These are phyloP conservation scores for Mariannaea elegans DNA, from an alignment of 2,329 filamentous ascomycete genomes.

Conservation along the genomic window DNA sequence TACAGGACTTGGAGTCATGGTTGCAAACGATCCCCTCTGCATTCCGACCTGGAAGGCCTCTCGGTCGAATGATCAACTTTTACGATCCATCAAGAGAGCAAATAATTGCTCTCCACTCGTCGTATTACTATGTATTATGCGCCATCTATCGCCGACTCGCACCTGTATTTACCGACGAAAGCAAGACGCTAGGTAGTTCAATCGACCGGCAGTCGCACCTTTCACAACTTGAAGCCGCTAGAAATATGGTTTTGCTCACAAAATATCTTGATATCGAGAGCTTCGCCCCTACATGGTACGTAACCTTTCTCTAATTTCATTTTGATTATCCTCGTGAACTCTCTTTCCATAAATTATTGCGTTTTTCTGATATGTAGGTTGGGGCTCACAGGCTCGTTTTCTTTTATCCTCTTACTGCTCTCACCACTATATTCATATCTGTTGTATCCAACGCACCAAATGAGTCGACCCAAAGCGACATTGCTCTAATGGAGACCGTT, in stretches of 20 bases:
- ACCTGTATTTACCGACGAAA: not conserved
- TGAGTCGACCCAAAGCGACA: not conserved
- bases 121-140: constrained; percentile 6
- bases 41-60: not conserved
- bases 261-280: constrained; percentile 17
- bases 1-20: not conserved
- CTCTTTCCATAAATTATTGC: no score
- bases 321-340: no score
- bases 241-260: constrained; percentile 4
- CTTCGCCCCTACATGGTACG: constrained; percentile 11
- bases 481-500: constrained; percentile 15
- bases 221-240: not conserved
- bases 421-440: constrained; percentile 2
- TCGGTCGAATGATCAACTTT: not conserved
- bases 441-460: not conserved
- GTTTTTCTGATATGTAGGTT: no score
- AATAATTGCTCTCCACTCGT: not conserved
- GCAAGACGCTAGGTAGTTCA: not conserved
- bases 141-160: constrained; percentile 4
- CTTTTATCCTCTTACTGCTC: constrained; percentile 8
- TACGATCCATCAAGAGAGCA: not conserved
- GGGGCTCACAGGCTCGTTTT: constrained; percentile 3
- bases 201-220: no score
- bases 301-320: no score
- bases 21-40: not conserved